Evolutionary conservation across 1,139 yeast genomes (phyloP).

Genomic region (Debaryomyces udenii): DNA sequence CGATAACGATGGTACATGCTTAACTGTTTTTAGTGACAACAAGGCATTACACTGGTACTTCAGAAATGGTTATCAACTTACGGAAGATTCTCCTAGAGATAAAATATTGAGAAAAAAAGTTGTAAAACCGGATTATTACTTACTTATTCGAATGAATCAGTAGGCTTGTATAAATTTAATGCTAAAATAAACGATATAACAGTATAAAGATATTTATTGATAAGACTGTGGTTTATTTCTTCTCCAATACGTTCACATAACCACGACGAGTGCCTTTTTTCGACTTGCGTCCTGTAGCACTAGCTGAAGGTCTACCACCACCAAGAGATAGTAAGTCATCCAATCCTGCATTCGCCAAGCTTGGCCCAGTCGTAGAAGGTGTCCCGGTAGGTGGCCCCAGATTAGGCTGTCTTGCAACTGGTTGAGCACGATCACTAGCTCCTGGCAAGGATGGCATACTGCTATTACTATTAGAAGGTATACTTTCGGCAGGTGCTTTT

Average conservation of each 20-base stretch:
- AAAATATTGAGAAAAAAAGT: conserved; percentile 35
- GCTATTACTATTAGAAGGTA: conserved; percentile 9
- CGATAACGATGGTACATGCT: conserved; percentile 33
- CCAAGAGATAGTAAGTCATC: conserved; percentile 68
- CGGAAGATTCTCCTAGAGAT: conserved; percentile 50
- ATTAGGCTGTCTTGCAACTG: conserved; percentile 9
- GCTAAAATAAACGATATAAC: neutral
- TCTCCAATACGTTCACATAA: conserved; percentile 76
- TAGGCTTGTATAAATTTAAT: neutral
- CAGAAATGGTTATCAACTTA: conserved; percentile 37
- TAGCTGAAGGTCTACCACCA: conserved; percentile 32
- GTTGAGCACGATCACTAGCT: conserved; percentile 11
- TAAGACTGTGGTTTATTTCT: no score
- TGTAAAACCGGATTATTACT: conserved; percentile 46
- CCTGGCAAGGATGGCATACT: conserved; percentile 15
- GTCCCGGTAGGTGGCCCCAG: conserved; percentile 12
- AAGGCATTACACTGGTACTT: conserved; percentile 48
- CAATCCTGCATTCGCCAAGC: conserved; percentile 54
- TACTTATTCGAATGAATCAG: conserved; percentile 13
- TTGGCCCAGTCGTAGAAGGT: conserved; percentile 19
- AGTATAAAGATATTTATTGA: neutral
- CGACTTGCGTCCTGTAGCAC: conserved; percentile 47
- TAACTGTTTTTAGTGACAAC: conserved; percentile 59
- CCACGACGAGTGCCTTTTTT: conserved; percentile 73
- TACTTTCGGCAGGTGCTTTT: conserved; percentile 19